Conservation (phyloP, 2,329 filamentous ascomycete species). For the Beauveria sp. region DNA sequence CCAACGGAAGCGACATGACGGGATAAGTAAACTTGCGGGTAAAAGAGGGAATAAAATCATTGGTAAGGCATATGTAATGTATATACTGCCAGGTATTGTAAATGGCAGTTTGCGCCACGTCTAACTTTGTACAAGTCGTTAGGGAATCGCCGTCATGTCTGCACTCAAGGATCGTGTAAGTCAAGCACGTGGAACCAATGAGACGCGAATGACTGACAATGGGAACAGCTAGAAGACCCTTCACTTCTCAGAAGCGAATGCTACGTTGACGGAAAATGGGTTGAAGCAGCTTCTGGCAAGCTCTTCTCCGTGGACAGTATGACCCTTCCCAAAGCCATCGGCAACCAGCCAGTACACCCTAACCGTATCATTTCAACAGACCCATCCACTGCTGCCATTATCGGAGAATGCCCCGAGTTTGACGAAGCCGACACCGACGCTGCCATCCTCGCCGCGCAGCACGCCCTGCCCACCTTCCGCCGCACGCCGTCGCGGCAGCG, state of each 20-base stretch:
- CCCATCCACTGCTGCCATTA: slow-evolving; percentile 61
- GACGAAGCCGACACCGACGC: slow-evolving; percentile 57
- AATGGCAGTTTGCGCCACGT: background rate
- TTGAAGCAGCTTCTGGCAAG: slow-evolving; percentile 61
- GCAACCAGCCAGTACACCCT: background rate
- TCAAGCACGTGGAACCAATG: background rate
- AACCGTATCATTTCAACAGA: slow-evolving; percentile 34
- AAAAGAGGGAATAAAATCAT: too few species aligned
- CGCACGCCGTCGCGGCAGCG: slow-evolving; percentile 53
- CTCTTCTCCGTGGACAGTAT: slow-evolving; percentile 64
- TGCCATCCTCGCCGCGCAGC: slow-evolving; percentile 50
- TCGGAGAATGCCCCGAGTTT: slow-evolving; percentile 61
- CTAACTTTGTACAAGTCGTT: too few species aligned
- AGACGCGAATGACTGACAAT: background rate
- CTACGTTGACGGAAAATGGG: slow-evolving; percentile 74
- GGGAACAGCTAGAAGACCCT: slow-evolving; percentile 47
- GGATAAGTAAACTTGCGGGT: background rate
- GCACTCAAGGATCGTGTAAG: background rate
- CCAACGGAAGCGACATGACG: background rate
- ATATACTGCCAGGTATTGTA: background rate
- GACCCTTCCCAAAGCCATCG: background rate
- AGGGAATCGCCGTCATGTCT: background rate
- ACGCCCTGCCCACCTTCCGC: slow-evolving; percentile 53
- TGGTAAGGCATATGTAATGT: background rate
- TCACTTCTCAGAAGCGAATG: slow-evolving; percentile 62